Conservation (phyloP, 2,329 filamentous ascomycete genomes). For the Neonectria magnoliae region DNA sequence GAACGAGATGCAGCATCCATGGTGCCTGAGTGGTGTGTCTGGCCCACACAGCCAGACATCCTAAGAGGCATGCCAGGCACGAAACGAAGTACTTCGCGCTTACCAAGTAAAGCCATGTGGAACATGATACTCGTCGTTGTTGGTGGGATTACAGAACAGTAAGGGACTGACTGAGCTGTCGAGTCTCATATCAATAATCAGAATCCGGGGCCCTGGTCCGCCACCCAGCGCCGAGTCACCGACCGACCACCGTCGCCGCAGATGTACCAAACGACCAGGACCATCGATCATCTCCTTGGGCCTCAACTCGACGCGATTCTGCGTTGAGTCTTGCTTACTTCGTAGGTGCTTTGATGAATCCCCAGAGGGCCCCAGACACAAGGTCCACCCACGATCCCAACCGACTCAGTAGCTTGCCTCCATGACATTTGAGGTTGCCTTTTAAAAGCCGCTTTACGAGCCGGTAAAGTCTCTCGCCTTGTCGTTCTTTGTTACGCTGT, state of each 20-base stretch:
- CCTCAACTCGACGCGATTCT: conserved; percentile 25
- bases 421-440: conserved; percentile 1
- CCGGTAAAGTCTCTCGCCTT: background rate
- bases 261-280: conserved; percentile 2
- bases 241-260: conserved; percentile 1
- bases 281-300: conserved; percentile 15
- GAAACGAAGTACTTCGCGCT: background rate
- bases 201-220: conserved; percentile 21
- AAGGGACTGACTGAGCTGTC: conserved; percentile 4
- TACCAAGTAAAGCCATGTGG: background rate
- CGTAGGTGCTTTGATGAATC: conserved; percentile 13
- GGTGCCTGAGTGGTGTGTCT: conserved; percentile 20
- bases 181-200: conserved; percentile 15
- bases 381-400: conserved; percentile 14
- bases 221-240: conserved; percentile 11
- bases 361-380: conserved; percentile 8
- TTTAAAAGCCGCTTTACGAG: conserved; percentile 13
- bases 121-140: background rate
- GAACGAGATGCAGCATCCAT: conserved; percentile 14
- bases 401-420: conserved; percentile 6
- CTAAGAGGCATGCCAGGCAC: conserved; percentile 14
- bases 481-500: conserved; percentile 3
- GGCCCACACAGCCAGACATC: conserved; percentile 8
- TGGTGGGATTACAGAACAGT: background rate
- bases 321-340: conserved; percentile 16